Base-by-base conservation (phyloP, 805 yeast genomes). In the Clavispora santaluciae region DNA sequence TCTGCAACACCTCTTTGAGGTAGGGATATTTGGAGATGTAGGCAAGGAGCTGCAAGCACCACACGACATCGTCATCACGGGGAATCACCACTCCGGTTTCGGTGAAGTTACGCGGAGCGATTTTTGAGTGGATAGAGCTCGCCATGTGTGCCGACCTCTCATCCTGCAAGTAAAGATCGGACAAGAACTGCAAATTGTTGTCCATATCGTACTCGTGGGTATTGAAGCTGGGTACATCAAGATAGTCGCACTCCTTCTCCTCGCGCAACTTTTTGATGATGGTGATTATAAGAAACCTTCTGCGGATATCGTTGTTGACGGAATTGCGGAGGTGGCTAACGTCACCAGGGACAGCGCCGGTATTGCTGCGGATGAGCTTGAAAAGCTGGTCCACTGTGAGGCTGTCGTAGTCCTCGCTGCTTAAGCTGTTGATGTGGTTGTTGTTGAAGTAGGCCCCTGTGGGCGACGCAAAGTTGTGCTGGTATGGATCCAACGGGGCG, bases 11-110 rank as follows among this genome's bases (percentile, higher is more conserved):
- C 28, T 79, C 82, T 54, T 90, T 85, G 59, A 90, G 67, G 46
- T 79, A 75, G 0, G 96, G 82, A 55, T 93, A 91, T 61, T 91
- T 91, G 4, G 97, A 89, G 31, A 90, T 86, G 61, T 89, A 91
- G 11, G 98, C 98, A 38, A 93, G 63, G 16, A 93, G 72, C 61
- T 91, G 98, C 40, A 91, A 68, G 4, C 95, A 84, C 96, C 96
- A 89, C 26, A 88, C 81, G 13, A 91, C 86, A 57, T 91, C 99
- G 58, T 91, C 97, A 48, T 86, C 95, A 42, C 87, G 76, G 1
- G 97, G 97, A 5, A 89, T 75, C n/a, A 90, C 73, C 17, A 81
- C 79, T 1, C 95, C 95, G 31, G 83, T 63, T 18, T 66, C 70
- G 12, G 73, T 67, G 46, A 69, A 69, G 40, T 51, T 64, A 36